Conservation (phyloP, 2,329 filamentous ascomycete genomes). For the Sclerotinia nivalis region DNA sequence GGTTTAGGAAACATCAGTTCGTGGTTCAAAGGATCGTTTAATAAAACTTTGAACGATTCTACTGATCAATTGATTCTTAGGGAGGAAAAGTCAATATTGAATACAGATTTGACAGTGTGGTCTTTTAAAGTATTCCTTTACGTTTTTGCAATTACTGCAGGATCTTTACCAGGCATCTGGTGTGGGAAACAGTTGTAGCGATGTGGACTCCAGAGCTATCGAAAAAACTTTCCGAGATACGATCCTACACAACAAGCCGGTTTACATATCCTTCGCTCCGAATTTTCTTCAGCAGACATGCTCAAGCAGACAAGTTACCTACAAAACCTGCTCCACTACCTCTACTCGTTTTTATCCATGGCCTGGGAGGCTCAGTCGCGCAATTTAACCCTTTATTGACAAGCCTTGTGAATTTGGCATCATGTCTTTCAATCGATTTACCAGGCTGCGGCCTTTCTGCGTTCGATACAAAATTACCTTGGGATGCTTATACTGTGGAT, state of each 20-base stretch:
- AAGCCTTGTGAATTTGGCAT: conserved; percentile 78
- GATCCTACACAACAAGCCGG: conserved; percentile 68
- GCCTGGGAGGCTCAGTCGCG: conserved; percentile 85
- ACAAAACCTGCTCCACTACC: conserved; percentile 72
- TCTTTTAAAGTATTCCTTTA: too few species aligned
- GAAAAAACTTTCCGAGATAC: conserved; percentile 70
- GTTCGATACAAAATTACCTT: conserved; percentile 64
- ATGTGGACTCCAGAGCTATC: conserved; percentile 84
- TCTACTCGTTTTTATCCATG: conserved; percentile 87
- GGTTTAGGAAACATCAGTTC: too few species aligned
- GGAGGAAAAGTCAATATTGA: too few species aligned
- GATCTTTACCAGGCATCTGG: too few species aligned
- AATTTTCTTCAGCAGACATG: conserved; percentile 80
- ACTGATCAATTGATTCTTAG: too few species aligned
- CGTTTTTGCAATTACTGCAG: too few species aligned
- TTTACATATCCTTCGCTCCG: conserved; percentile 74
- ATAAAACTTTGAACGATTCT: too few species aligned
- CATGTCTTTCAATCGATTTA: conserved; percentile 84
- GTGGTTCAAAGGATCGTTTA: too few species aligned
- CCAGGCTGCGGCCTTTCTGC: conserved; percentile 84
- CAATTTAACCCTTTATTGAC: conserved; percentile 83
- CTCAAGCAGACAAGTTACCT: conserved; percentile 79
- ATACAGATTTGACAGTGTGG: too few species aligned
- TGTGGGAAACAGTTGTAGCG: too few species aligned
- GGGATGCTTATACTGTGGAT: conserved; percentile 78